Base-by-base conservation (phyloP, 148 eudicot genomes). In the Rhododendron ovatum region DNA sequence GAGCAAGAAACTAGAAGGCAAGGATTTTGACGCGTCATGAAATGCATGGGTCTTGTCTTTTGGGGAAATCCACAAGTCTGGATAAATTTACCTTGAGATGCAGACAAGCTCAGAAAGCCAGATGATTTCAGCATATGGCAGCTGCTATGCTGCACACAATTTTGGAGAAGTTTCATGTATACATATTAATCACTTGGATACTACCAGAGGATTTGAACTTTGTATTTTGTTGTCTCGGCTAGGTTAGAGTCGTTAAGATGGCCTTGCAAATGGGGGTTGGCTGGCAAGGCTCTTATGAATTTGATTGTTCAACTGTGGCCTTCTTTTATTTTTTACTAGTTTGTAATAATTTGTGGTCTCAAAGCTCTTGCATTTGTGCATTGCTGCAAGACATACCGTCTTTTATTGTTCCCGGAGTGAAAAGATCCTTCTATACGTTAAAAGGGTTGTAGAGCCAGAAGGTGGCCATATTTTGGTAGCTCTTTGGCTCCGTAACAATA, bases 1-100 rank as follows among this genome's bases (percentile, higher is more conserved):
- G 83, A 89, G 87, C 85, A 89, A 81, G 78, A 88, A 83, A 65
- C 74, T 84, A 71, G 87, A 87, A 87, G 85, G 53, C 57, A 7
- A 88, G 59, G 84, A 57, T 28, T 79, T 35, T 85, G 86, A 82
- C 71, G 78, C 2, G 2, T 86, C 17, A 15, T 86, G 65, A 80
- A 13, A 45, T 30, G 28, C 57, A 47, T 18, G 2, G 1, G 43
- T 61, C 80, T 26, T 4, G 39, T 26, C 41, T 18, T 77, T 78
- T 80, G 89, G 65, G 26, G 37, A 17, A 76, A 2, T 26, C 22
- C 37, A n/a, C 59, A 20, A 77, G 74, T 37, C 33, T 22, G 26
- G 26, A 45, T 48, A 30, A 45, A 26, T 47, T 43, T 47, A 83
- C 78, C 65, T 14, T 53, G 43, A 30, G 65, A 50, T 80, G 82